phyloP scores from a whole-genome alignment of 108 stramenopile species.

The Nitzschia sp. region DNA sequence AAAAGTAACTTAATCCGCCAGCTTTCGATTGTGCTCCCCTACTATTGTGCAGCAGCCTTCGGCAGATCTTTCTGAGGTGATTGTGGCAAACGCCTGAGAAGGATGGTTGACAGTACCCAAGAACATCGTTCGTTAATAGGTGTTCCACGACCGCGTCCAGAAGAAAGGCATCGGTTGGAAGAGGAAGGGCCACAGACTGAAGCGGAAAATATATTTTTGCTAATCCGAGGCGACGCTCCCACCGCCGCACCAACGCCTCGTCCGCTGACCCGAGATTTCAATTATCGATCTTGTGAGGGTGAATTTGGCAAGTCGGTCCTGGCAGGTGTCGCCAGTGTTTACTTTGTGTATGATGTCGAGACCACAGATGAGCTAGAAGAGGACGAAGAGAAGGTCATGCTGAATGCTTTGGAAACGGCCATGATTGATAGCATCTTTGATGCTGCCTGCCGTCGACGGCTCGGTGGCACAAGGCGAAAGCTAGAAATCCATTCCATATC shows the following conservation, averaged over 20 bases:
- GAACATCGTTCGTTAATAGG: too few species aligned
- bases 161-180: too few species aligned
- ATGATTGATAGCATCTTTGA: conserved; percentile 7
- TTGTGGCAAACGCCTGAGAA: too few species aligned
- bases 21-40: too few species aligned
- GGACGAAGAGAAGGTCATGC: not conserved
- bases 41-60: too few species aligned
- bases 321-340: conserved; percentile 8
- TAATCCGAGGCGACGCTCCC: not conserved
- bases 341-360: conserved; percentile 19
- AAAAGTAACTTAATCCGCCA: too few species aligned
- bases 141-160: too few species aligned
- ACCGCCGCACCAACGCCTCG: conserved; percentile 1
- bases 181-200: too few species aligned
- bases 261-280: conserved; percentile 1
- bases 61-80: too few species aligned
- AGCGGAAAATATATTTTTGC: conserved; percentile 6
- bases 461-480: not conserved
- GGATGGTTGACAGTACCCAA: too few species aligned
- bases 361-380: not conserved
- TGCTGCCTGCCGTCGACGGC: not conserved
- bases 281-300: conserved; percentile 6
- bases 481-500: conserved; percentile 16
- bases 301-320: not conserved
- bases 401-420: conserved; percentile 3